Evolutionary conservation across 805 yeast genomes (phyloP), one percentile per base, ranked within the genome.

Genomic region (Candida dajiaensis): DNA sequence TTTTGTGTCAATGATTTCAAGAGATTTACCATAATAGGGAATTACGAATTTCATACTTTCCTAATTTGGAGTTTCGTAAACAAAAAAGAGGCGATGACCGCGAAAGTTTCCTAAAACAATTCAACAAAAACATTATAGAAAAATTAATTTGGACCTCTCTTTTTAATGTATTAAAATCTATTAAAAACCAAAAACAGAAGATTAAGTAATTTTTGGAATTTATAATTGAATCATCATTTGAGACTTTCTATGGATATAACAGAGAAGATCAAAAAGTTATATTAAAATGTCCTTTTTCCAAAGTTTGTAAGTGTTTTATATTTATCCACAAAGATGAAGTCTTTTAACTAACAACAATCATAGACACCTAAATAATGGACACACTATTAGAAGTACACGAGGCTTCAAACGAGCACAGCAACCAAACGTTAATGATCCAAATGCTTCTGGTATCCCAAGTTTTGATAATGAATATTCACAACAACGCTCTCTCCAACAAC

Each of bases 311-410:
- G 64, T 58, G 16, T 22, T 2, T 3, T 12, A 13, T n/a, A n/a
- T n/a, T n/a, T n/a, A n/a, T n/a, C n/a, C n/a, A n/a, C n/a, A n/a
- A n/a, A n/a, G n/a, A n/a, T n/a, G n/a, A n/a, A n/a, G n/a, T n/a
- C n/a, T n/a, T n/a, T n/a, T n/a, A n/a, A n/a, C n/a, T n/a, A n/a
- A n/a, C n/a, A n/a, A n/a, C n/a, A n/a, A n/a, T 16, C 12, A 11
- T 40, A 67, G 70, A 46, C 74, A 71, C 48, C 50, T 71, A 47
- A 70, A 70, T 54, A 72, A 72, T 41, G 74, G 74, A 6, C 76
- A 72, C 49, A 72, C 76, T 2, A 71, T 73, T 46, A 66, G 70
- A 41, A 68, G 77, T 15, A 69, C 76, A 2, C 64, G 75, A 49
- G 77, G 75, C 2, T 73, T 72, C 58, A 71, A 66, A 51, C 68